Base-by-base conservation (phyloP, 202 grass and related monocot species). In the Eragrostis tef region DNA sequence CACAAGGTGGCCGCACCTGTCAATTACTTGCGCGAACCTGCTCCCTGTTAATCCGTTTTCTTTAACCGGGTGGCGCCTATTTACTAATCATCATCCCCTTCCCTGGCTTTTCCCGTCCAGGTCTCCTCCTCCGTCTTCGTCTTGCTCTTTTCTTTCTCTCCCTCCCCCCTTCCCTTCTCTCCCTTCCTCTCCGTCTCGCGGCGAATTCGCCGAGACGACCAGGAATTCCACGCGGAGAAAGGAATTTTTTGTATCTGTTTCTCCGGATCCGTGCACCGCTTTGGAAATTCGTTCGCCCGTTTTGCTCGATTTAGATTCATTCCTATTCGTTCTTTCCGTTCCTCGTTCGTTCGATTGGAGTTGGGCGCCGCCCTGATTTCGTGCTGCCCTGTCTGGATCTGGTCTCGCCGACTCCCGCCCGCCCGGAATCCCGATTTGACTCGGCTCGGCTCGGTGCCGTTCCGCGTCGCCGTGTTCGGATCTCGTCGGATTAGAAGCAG, bases 341-440 rank as follows among this genome's bases (percentile, higher is more conserved):
- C 4, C 17, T 9, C n/a, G n/a, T 74, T 80, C 9, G 71, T 49
- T 50, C 78, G 72, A 63, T 84, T 88, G 31, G 76, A 57, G 81
- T 12, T 49, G 19, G 6, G 7, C 73, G 79, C 42, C 31, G 61
- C 29, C 41, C 43, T 67, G 83, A 89, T 89, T 86, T 25, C 59
- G 51, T 12, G 72, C 66, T 31, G 27, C 27, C 26, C 65, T 53
- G 60, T 14, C 45, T 82, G 83, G 87, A 89, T 89, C 87, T 89
- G 87, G 44, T 19, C 9, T 36, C 19, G 15, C 27, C 24, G 77
- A 29, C 56, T 20, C 29, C 25, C 46, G 0, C 10, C 31, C 16
- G 78, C 11, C 2, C 57, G 21, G 31, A 89, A 81, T 77, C 78
- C 72, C 2, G 42, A 11, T 71, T 68, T 58, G 83, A 29, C 71